These are phyloP conservation scores for Solanum bulbocastanum DNA, from an alignment of 257 asterid species.

Conservation along the genomic window DNA sequence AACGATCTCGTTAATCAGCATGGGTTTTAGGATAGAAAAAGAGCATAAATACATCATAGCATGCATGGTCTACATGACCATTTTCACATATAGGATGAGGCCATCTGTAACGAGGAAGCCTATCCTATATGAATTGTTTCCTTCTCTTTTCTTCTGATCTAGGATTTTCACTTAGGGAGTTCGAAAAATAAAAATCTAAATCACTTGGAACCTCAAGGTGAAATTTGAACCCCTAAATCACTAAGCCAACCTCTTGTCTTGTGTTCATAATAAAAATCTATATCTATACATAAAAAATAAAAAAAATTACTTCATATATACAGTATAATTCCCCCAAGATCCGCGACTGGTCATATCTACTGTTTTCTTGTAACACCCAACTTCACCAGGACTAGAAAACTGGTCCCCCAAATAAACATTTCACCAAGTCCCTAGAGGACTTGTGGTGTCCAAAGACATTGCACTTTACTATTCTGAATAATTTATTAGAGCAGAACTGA, in stretches of 20 bases:
- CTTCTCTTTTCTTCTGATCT: neutral
- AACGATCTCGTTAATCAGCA: neutral
- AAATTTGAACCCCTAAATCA: neutral
- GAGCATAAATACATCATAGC: neutral
- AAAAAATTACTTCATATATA: neutral
- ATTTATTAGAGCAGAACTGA: neutral
- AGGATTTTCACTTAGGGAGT: neutral
- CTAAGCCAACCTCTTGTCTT: neutral
- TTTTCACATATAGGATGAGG: neutral
- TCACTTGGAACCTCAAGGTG: neutral
- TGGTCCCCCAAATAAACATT: neutral
- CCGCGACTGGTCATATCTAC: neutral
- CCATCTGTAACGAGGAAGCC: neutral
- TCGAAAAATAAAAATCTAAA: neutral
- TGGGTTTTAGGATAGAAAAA: neutral
- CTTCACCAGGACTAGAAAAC: neutral
- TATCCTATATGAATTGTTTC: neutral
- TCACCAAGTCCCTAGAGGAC: neutral
- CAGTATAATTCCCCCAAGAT: neutral
- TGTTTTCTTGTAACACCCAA: neutral
- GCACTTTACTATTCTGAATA: neutral
- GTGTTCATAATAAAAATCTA: neutral
- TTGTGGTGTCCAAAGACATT: neutral
- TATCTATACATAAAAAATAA: neutral
- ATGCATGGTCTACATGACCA: neutral